Evolutionary conservation across 192 early-diverging fungal species (phyloP).

Genomic region (Pilaira anomala): DNA sequence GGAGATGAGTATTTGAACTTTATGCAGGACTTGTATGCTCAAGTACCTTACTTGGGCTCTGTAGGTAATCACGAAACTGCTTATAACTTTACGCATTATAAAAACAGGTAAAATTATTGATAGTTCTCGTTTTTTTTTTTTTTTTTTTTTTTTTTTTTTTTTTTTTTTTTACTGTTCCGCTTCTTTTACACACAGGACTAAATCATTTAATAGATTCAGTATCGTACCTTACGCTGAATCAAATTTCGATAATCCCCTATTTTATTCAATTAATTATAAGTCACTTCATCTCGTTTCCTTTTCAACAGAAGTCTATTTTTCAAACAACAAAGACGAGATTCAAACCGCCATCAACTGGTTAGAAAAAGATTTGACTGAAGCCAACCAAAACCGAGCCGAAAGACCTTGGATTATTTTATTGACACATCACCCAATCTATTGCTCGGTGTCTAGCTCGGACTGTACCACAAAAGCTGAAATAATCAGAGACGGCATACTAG

Average conservation of each 20-base stretch:
- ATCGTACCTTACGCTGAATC: constrained; percentile 31
- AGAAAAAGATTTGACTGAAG: constrained; percentile 23
- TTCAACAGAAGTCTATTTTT: constrained; percentile 31
- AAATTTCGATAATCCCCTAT: constrained; percentile 20
- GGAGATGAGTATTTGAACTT: constrained; percentile 37
- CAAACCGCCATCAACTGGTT: constrained; percentile 26
- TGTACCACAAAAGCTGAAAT: constrained; percentile 22
- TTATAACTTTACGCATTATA: constrained; percentile 36
- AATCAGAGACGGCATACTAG: constrained; percentile 2
- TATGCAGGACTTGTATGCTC: constrained; percentile 25
- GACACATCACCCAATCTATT: constrained; percentile 32
- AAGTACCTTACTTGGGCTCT: constrained; percentile 30
- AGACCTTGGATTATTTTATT: constrained; percentile 37
- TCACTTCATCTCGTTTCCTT: constrained; percentile 31
- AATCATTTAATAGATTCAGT: constrained; percentile 22
- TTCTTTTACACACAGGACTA: too few species aligned
- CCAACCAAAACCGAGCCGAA: constrained; percentile 23
- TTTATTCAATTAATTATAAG: constrained; percentile 35
- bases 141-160: not conserved
- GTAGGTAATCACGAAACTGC: constrained; percentile 35
- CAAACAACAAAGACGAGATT: constrained; percentile 21
- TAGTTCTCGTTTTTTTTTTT: not conserved
- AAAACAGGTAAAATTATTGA: constrained; percentile 21
- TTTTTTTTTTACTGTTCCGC: not conserved
- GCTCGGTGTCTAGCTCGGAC: constrained; percentile 2